phyloP scores from a whole-genome alignment of 345 rosid species.

The Rhodomyrtus tomentosa region DNA sequence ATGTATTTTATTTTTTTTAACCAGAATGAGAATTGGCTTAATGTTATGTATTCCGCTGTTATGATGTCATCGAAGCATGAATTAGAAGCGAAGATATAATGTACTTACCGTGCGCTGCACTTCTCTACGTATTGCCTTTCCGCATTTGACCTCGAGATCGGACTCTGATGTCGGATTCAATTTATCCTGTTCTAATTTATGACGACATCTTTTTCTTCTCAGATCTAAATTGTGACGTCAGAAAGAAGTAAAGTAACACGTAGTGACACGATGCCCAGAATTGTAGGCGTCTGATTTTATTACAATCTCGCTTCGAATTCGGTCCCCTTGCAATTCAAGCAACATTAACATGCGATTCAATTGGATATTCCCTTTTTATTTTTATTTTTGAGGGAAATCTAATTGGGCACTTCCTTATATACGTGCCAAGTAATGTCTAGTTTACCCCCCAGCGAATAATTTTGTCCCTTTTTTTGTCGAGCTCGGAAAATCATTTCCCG shows the following conservation, averaged over 20 bases:
- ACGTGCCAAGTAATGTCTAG: background rate
- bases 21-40: background rate
- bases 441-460: background rate
- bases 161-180: background rate
- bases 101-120: background rate
- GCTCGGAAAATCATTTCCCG: background rate
- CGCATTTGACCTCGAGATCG: background rate
- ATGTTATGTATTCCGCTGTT: background rate
- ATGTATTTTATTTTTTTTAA: background rate
- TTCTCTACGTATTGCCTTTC: background rate
- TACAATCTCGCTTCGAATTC: background rate
- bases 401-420: background rate
- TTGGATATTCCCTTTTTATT: background rate
- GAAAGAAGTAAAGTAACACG: rapidly evolving
- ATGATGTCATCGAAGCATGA: background rate
- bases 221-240: background rate
- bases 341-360: background rate
- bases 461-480: no score
- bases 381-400: background rate
- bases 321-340: background rate
- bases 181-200: background rate
- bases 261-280: background rate
- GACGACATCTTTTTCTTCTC: background rate
- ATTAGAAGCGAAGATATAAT: background rate
- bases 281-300: background rate